Conservation (phyloP, 495 filamentous ascomycete species). For the Penicillium turbatum region DNA sequence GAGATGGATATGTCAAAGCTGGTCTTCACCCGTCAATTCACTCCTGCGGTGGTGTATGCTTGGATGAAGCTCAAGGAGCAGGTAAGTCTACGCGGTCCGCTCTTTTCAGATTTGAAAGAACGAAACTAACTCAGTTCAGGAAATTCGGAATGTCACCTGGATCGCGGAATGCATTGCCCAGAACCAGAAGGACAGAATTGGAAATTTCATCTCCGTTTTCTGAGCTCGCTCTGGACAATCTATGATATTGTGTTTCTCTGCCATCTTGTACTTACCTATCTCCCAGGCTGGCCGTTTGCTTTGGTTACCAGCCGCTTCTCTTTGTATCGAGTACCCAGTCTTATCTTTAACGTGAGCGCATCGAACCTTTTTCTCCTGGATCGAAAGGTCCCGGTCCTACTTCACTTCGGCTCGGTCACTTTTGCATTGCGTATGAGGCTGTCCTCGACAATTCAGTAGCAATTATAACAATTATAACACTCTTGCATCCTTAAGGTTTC, state of each 20-base stretch:
- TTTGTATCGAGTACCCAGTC: conserved; percentile 29
- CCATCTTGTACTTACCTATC: conserved; percentile 19
- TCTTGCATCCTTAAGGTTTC: too few relatives aligned
- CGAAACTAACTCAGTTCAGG: conserved; percentile 50
- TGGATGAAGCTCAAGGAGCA: conserved; percentile 98
- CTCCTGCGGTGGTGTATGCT: conserved; percentile 88
- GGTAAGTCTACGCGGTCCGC: conserved; percentile 50
- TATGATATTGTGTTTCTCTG: conserved; percentile 11
- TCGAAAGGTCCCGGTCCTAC: conserved; percentile 10
- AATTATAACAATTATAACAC: too few relatives aligned
- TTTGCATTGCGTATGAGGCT: conserved; percentile 20
- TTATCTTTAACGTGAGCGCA: conserved; percentile 34
- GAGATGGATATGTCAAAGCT: conserved; percentile 97
- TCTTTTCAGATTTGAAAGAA: neutral
- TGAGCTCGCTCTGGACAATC: conserved; percentile 31
- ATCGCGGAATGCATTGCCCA: conserved; percentile 99
- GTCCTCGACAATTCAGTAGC: too few relatives aligned
- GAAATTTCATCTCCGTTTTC: conserved; percentile 98
- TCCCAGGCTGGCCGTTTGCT: conserved; percentile 17
- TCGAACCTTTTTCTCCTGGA: conserved; percentile 17
- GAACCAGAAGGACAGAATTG: conserved; percentile 98
- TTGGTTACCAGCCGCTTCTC: conserved; percentile 15
- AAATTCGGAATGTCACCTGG: conserved; percentile 99
- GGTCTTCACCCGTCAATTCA: conserved; percentile 95
- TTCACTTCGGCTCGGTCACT: conserved; percentile 21